These are phyloP conservation scores for Chaetomidium leptoderma DNA, from an alignment of 495 filamentous ascomycete genomes.

Conservation along the genomic window DNA sequence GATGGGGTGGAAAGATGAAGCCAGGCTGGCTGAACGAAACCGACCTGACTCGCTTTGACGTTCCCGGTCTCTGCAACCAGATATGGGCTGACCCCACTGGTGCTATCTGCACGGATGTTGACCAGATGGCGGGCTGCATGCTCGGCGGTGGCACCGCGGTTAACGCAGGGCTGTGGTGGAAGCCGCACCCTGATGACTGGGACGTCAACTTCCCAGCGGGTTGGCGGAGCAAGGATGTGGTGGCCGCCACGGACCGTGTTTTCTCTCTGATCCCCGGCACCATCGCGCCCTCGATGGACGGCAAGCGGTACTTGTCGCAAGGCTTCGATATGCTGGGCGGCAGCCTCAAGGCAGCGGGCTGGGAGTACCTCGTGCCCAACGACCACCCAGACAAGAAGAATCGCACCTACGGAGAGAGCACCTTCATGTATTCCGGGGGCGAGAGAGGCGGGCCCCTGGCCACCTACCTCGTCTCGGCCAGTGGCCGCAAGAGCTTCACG, in stretches of 20 bases:
- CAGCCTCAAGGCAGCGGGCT: slow-evolving; percentile 54
- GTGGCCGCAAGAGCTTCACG: slow-evolving; percentile 55
- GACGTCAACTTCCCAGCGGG: slow-evolving; percentile 65
- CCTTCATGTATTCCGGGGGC: slow-evolving; percentile 61
- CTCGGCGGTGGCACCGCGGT: slow-evolving; percentile 69
- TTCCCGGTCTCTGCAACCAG: slow-evolving; percentile 67
- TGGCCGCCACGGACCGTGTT: slow-evolving; percentile 51
- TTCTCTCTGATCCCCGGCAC: slow-evolving; percentile 68
- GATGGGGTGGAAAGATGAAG: slow-evolving; percentile 52
- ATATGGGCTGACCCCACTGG: slow-evolving; percentile 57
- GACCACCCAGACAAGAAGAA: slow-evolving; percentile 58
- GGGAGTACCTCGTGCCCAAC: slow-evolving; percentile 57
- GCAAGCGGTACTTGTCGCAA: slow-evolving; percentile 59
- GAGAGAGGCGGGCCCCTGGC: slow-evolving; percentile 65
- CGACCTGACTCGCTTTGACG: slow-evolving; percentile 65
- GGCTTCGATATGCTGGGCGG: slow-evolving; percentile 55
- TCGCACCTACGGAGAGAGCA: slow-evolving; percentile 56
- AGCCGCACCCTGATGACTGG: slow-evolving; percentile 54
- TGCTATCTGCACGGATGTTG: slow-evolving; percentile 60
- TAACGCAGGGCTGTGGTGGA: slow-evolving; percentile 58
- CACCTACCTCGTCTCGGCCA: slow-evolving; percentile 63
- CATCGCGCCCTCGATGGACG: slow-evolving; percentile 59
- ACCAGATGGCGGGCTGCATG: slow-evolving; percentile 67
- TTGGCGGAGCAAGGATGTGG: slow-evolving; percentile 63
- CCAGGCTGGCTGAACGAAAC: slow-evolving; percentile 61